Evolutionary conservation across 2,329 filamentous ascomycete species (phyloP).

Genomic region (Beauveria rudraprayagi): DNA sequence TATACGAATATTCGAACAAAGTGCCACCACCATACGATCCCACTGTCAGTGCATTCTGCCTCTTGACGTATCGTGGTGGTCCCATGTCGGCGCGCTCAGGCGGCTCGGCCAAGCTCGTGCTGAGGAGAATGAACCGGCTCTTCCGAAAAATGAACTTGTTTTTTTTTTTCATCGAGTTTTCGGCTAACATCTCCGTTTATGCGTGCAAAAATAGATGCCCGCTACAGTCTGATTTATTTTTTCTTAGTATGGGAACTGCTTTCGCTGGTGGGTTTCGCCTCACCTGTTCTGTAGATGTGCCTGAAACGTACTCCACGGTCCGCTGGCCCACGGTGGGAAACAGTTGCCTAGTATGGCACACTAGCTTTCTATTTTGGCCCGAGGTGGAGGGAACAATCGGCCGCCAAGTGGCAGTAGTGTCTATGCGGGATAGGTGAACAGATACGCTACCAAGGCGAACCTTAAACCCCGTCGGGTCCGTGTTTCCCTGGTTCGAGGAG

Average conservation of each 20-base stretch:
- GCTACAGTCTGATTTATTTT: background rate
- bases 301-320: constrained; percentile 5
- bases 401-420: background rate
- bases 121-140: background rate
- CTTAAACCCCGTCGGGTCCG: background rate
- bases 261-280: background rate
- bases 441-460: background rate
- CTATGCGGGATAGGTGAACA: background rate
- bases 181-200: background rate
- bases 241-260: background rate
- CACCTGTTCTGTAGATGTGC: background rate
- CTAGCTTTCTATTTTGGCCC: background rate
- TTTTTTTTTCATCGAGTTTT: no score
- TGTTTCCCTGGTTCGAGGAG: background rate
- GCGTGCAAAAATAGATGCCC: background rate
- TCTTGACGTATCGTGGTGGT: background rate
- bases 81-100: background rate
- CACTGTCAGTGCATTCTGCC: background rate
- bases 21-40: background rate
- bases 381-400: background rate
- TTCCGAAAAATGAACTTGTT: background rate
- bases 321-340: background rate
- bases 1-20: no score
- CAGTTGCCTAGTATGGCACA: background rate
- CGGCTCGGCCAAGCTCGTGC: background rate